phyloP scores from a whole-genome alignment of 148 eudicot species.

The Rhododendron williamsianum region DNA sequence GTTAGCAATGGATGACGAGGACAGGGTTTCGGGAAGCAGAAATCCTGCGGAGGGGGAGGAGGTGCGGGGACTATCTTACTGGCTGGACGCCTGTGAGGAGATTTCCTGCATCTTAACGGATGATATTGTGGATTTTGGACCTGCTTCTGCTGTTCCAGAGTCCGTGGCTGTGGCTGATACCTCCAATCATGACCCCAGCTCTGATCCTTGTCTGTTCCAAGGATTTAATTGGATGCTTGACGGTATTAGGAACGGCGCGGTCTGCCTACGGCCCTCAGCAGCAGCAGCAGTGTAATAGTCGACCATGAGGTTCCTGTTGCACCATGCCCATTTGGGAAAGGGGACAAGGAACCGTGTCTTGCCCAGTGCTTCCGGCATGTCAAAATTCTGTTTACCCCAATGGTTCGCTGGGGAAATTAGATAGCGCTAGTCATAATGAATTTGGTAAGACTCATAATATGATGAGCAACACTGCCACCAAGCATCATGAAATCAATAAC shows the following conservation, averaged over 20 bases:
- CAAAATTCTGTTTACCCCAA: slow-evolving; percentile 1
- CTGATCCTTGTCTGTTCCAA: slow-evolving; percentile 54
- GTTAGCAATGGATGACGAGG: slow-evolving; percentile 17
- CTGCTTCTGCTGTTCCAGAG: slow-evolving; percentile 12
- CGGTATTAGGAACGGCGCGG: slow-evolving; percentile 50
- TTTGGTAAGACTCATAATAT: neutral
- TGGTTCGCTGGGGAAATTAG: neutral
- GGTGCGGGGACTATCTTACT: slow-evolving; percentile 42
- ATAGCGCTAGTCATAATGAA: neutral
- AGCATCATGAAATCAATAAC: neutral
- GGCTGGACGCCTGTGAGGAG: slow-evolving; percentile 95
- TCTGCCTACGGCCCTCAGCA: slow-evolving; percentile 19
- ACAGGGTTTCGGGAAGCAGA: slow-evolving; percentile 13
- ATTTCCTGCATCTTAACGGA: slow-evolving; percentile 46
- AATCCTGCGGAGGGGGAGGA: slow-evolving; percentile 13
- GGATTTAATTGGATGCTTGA: slow-evolving; percentile 71
- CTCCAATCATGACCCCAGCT: slow-evolving; percentile 15
- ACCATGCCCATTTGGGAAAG: neutral
- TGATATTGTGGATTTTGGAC: slow-evolving; percentile 19
- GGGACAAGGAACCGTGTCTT: neutral
- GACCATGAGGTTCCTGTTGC: neutral
- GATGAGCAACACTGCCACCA: neutral
- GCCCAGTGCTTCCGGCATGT: neutral
- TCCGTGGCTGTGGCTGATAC: slow-evolving; percentile 9
- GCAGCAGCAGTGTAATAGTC: slow-evolving; percentile 5